Evolutionary conservation across 495 filamentous ascomycete genomes (phyloP).

Genomic region (Aspergillus asperescens): DNA sequence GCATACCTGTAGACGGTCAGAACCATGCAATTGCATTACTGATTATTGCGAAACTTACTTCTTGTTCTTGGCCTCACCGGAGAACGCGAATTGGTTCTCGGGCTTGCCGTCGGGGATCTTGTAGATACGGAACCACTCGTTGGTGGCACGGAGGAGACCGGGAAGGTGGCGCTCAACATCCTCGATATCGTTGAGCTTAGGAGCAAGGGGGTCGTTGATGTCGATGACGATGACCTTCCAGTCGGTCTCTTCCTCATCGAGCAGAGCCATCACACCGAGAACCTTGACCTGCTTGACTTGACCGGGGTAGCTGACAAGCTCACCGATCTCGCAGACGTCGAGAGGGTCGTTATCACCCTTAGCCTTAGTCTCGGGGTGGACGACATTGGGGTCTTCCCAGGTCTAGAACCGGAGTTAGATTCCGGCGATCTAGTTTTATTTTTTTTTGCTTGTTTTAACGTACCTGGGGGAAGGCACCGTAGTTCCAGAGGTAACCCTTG

Average conservation of each 20-base stretch:
- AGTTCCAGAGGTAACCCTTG: constrained; percentile 99
- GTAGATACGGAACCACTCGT: constrained; percentile 99
- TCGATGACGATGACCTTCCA: constrained; percentile 99
- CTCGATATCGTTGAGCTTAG: constrained; percentile 97
- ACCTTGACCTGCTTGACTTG: constrained; percentile 99
- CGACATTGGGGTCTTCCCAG: constrained; percentile 94
- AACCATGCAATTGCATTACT: constrained; percentile 16
- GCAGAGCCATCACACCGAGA: constrained; percentile 96
- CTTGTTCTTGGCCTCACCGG: constrained; percentile 99
- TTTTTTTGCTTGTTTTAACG: constrained; percentile 15
- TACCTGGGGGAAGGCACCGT: constrained; percentile 98
- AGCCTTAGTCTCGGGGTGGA: constrained; percentile 99
- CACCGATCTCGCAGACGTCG: constrained; percentile 98
- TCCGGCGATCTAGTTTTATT: background rate
- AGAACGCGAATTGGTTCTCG: constrained; percentile 99
- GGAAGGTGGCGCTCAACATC: constrained; percentile 98
- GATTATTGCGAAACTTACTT: constrained; percentile 49
- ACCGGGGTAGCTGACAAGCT: constrained; percentile 88
- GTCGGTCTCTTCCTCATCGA: constrained; percentile 99
- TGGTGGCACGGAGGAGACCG: constrained; percentile 92
- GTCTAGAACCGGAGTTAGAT: constrained; percentile 54
- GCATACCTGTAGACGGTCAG: constrained; percentile 60
- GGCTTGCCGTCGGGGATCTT: constrained; percentile 99
- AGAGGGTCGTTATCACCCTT: constrained; percentile 99
- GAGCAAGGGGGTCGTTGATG: constrained; percentile 90